These are phyloP conservation scores for Thuidium tamariscinum DNA, from an alignment of 225 moss, liverwort and hornwort genomes.

Conservation along the genomic window DNA sequence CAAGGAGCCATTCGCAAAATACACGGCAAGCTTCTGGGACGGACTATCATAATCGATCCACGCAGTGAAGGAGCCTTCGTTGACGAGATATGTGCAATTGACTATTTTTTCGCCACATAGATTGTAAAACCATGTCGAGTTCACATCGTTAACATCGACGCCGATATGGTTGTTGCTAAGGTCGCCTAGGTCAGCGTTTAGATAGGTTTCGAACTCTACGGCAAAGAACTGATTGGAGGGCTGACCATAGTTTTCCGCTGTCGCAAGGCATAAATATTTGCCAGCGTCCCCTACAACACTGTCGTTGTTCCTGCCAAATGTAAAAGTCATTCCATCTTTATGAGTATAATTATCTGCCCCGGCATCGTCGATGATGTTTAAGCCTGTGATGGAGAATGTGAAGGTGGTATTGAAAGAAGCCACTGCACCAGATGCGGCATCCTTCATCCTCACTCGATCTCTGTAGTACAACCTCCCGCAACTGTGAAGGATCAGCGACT, in stretches of 20 bases:
- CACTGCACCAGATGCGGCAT: not conserved
- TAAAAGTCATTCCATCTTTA: constrained; percentile 33
- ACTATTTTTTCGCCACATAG: not conserved
- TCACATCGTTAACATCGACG: not conserved
- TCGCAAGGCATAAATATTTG: not conserved
- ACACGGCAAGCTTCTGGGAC: not conserved
- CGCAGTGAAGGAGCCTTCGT: not conserved
- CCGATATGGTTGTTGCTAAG: constrained; percentile 2
- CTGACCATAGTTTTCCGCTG: not conserved
- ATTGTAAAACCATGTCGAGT: not conserved
- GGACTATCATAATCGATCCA: not conserved
- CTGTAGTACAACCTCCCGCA: not conserved
- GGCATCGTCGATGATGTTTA: not conserved
- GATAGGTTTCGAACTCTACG: constrained; percentile 36
- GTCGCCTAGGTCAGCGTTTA: not conserved
- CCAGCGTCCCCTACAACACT: not conserved
- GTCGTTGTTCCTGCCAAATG: not conserved
- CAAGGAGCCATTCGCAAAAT: not conserved
- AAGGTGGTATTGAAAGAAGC: constrained; percentile 14
- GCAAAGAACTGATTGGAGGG: constrained; percentile 1
- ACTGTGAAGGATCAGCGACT: accelerated
- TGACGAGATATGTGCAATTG: not conserved
- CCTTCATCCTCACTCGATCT: not conserved
- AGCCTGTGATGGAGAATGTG: not conserved
- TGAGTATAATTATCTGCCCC: not conserved